Base-by-base conservation (phyloP, 768 basidiomycete species). In the Hygrocybe coccinea region DNA sequence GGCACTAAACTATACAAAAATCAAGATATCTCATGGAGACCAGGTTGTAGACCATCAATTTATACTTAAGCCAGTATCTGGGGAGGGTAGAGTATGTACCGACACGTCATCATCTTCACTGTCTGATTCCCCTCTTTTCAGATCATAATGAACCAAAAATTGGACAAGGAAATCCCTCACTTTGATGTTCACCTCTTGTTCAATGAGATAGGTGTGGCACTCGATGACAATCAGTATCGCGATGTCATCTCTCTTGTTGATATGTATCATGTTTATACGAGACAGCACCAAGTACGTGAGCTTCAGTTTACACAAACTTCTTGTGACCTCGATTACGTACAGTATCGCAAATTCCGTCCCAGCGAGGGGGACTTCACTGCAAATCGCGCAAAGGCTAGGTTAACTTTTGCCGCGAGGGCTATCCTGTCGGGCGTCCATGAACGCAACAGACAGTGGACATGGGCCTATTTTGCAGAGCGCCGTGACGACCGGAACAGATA, bases 211-310 rank as follows among this genome's bases (percentile, higher is more conserved):
- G 94, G 89, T 7, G 84, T 98, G 54, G 81, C 87, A 19, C 74
- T 99, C 47, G 95, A 99, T 67, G 85, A 92, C 59, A 83, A 94
- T 61, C 97, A 99, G 70, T 99, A 97, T 67, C 83, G 91, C 51
- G 93, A 98, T 69, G 83, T 81, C 21, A 91, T 98, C 56, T 95
- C 91, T 19, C 80, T 98, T 44, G 77, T 94, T 57, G 95, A 98
- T 68, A 93, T 97, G 81, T 97, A 95, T 71, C 95, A 98, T 68
- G 87, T 97, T 57, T 97, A 95, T 70, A 80, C 86, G 45, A 84
- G 97, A 52, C 85, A 85, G 62, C 83, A 83, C 59, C 87, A 89
- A 78, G 89, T 89, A 65, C 65, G 70, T 63, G 9, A 12, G 19
- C 17, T 29, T n/a, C n/a, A n/a, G n/a, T n/a, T 43, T 21, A 17